Percentiles rank a stretch among this genome's conserved stretches.
phyloP scores from a whole-genome alignment of 2,329 filamentous ascomycete genomes.

The Xylariaceae sp. region DNA sequence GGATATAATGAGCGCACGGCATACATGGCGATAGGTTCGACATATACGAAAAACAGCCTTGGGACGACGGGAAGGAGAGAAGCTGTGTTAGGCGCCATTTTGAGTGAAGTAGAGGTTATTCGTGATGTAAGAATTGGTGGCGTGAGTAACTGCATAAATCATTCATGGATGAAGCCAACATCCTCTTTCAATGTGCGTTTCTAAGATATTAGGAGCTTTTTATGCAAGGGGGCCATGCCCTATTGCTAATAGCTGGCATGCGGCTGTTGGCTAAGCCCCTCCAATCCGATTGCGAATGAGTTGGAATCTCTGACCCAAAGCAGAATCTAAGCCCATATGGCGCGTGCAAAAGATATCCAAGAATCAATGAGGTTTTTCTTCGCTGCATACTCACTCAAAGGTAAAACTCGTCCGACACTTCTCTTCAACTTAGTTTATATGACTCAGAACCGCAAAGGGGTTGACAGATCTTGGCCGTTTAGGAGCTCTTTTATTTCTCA shows the following conservation, averaged over 20 bases:
- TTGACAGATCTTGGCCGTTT: slow-evolving; percentile 31
- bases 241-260: too few relatives aligned
- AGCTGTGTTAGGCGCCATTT: slow-evolving; percentile 33
- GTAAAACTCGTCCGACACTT: neutral
- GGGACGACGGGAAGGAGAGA: slow-evolving; percentile 34
- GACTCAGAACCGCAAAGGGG: slow-evolving; percentile 32
- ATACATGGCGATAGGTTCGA: slow-evolving; percentile 35
- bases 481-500: slow-evolving; percentile 11
- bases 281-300: too few relatives aligned
- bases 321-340: too few relatives aligned
- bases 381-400: neutral
- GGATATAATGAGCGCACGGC: neutral
- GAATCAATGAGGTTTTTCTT: neutral
- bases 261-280: too few relatives aligned
- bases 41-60: slow-evolving; percentile 37
- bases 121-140: too few relatives aligned
- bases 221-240: too few relatives aligned
- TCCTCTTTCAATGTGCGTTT: too few relatives aligned
- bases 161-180: too few relatives aligned
- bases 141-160: too few relatives aligned
- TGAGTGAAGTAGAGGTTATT: too few relatives aligned
- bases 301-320: too few relatives aligned
- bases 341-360: neutral
- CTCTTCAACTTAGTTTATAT: slow-evolving; percentile 11
- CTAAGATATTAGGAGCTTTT: too few relatives aligned